Conservation (phyloP, 202 grass and related monocot genomes). For the Zoysia matrella region DNA sequence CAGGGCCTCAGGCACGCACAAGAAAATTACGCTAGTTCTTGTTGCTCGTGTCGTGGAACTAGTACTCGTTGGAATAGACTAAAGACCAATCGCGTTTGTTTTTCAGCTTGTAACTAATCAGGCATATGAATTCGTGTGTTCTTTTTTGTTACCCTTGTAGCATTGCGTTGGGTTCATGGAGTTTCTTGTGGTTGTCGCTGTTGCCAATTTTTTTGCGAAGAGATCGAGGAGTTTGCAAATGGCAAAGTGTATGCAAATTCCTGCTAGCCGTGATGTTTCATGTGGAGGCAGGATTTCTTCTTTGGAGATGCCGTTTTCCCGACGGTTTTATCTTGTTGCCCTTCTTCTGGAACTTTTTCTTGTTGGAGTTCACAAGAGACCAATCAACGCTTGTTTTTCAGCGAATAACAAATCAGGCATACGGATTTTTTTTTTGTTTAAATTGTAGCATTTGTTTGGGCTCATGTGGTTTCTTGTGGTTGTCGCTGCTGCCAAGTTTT, state of each 20-base stretch:
- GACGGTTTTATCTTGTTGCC: no score
- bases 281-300: neutral
- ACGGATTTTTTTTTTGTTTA: no score
- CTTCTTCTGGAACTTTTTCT: no score
- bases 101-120: neutral
- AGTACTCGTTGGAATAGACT: neutral
- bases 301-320: no score
- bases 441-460: no score
- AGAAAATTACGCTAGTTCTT: neutral
- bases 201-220: slow-evolving; percentile 1
- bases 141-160: neutral
- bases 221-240: neutral
- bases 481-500: no score
- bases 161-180: neutral
- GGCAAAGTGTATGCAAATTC: neutral
- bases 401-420: no score
- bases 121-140: neutral
- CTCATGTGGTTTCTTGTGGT: no score
- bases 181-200: slow-evolving; percentile 11
- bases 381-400: no score
- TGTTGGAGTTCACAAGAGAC: no score
- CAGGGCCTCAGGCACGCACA: neutral
- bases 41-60: no score
- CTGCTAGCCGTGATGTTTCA: neutral
- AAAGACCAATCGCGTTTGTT: neutral